Conservation (phyloP, 176 grass and related monocot species). For the Guadua angustifolia region DNA sequence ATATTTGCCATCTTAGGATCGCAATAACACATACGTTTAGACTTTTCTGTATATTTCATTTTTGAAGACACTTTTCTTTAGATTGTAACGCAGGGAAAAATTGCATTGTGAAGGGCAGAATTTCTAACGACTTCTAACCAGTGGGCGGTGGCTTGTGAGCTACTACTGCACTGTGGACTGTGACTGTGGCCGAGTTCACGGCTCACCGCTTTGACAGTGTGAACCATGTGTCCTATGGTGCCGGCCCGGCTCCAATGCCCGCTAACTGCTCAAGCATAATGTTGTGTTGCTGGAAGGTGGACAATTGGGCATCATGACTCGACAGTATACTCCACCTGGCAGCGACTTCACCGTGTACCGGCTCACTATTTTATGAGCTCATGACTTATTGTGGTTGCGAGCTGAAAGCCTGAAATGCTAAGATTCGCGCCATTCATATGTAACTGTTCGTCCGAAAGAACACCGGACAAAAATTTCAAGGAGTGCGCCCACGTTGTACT, state of each 20-base stretch:
- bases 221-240: conserved; percentile 10
- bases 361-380: background rate
- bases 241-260: background rate
- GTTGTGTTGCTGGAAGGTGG: background rate
- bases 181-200: background rate
- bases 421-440: background rate
- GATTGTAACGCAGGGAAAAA: background rate
- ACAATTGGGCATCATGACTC: background rate
- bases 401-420: background rate
- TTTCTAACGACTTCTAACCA: background rate
- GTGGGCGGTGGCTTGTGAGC: background rate
- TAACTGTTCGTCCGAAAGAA: background rate
- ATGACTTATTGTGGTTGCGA: background rate
- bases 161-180: background rate
- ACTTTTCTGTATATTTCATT: background rate
- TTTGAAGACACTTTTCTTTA: background rate
- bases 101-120: background rate
- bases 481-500: conserved; percentile 13
- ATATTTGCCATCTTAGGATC: background rate
- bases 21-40: background rate
- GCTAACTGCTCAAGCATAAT: background rate
- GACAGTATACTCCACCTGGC: background rate
- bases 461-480: background rate
- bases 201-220: background rate
- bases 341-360: background rate